A percentile compares a stretch with the other conserved stretches of the same genome.
Evolutionary conservation across 129 eudicot species (phyloP).

Genomic region (Tagetes patula): DNA sequence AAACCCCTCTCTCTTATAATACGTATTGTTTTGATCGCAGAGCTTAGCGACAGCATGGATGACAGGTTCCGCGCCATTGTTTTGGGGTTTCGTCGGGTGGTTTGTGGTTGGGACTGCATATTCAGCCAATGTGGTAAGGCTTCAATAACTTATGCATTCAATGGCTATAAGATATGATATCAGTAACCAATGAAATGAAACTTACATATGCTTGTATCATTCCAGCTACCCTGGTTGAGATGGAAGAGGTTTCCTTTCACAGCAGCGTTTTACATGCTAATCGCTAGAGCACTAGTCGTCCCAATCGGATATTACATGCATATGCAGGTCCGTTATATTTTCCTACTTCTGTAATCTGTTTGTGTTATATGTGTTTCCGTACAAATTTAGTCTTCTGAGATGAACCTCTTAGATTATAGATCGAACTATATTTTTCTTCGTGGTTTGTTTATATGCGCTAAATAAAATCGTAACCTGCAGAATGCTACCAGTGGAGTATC

Average conservation of each 20-base stretch:
- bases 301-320: conserved; percentile 32
- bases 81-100: conserved; percentile 32
- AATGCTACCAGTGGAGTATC: conserved; percentile 14
- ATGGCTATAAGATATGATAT: not conserved
- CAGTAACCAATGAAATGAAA: not conserved
- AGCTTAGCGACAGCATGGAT: conserved; percentile 20
- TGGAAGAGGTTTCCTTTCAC: conserved; percentile 39
- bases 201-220: not conserved
- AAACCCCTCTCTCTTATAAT: not conserved
- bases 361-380: not conserved
- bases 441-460: not conserved
- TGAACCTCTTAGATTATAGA: no score
- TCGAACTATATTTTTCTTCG: no score
- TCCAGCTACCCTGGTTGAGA: conserved; percentile 25
- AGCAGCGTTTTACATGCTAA: conserved; percentile 32
- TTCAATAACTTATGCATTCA: not conserved
- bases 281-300: conserved; percentile 23
- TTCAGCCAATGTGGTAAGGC: conserved; percentile 36
- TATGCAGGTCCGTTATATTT: conserved; percentile 25
- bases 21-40: not conserved
- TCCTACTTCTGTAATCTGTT: not conserved
- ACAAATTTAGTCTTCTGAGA: not conserved
- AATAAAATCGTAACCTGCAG: conserved; percentile 6
- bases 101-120: conserved; percentile 33
- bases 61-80: conserved; percentile 24